Base-by-base conservation (phyloP, 2,329 filamentous ascomycete genomes). In the Exophiala phaeomuriformis region DNA sequence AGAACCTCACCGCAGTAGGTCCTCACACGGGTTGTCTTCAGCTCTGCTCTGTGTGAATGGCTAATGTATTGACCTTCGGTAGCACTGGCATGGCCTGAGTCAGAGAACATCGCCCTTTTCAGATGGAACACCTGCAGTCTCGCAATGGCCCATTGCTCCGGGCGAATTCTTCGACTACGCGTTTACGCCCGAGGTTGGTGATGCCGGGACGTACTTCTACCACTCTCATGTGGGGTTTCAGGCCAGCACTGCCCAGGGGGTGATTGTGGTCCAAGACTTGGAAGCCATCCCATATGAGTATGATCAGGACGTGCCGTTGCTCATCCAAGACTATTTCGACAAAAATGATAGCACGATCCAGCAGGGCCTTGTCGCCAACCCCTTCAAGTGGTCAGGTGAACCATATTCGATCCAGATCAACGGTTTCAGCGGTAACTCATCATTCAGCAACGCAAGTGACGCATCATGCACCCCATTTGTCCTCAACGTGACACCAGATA, bases 61-160 rank as follows among this genome's bases (percentile, higher is more conserved):
- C 19, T 19, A 19, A 19, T 19, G 19, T 19, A 19, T 19, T 47
- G 32, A 4, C 19, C 19, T 19, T 19, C 31, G 35, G 37, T 48
- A 84, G 78, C 83, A 86, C 63, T 86, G 83, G 83, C 83, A 86
- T 67, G 83, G 83, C 8, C 71, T 86, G 6, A 76, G 75, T 10
- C 78, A 80, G 64, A 70, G 75, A 32, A 73, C 77, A 32, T 78
- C 81, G 0, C 80, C 81, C 0, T 86, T 84, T 66, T 80, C 81
- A 1, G 83, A 86, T 59, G 83, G 83, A 3, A 75, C 79, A 0
- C 80, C 82, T 0, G 66, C 72, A 31, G 81, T 78, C 1, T 75
- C 76, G 12, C 82, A 86, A 60, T 86, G 82, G 83, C 81, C 83
- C 0, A 84, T 86, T 36, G 75, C 79, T 0, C 74, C 81, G 0